phyloP scores from a whole-genome alignment of 83 land plant species.

The Diphasiastrum complanatum region DNA sequence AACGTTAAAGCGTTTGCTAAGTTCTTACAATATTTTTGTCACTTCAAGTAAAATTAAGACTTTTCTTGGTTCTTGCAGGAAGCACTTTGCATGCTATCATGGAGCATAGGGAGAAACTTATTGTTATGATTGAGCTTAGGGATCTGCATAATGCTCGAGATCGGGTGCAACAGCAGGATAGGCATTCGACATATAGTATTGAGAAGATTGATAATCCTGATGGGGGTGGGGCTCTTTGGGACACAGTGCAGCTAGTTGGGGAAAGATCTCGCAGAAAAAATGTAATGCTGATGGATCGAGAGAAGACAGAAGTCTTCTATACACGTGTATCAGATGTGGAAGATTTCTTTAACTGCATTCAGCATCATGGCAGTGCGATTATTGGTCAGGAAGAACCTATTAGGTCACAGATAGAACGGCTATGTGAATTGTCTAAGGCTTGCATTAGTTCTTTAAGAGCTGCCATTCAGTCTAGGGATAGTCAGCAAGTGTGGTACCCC shows the following conservation, averaged over 20 bases:
- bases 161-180: constrained; percentile 21
- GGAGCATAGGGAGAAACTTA: constrained; percentile 98
- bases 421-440: constrained; percentile 68
- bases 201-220: too few species aligned
- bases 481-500: constrained; percentile 86
- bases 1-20: too few species aligned
- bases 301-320: constrained; percentile 92
- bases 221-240: constrained; percentile 79
- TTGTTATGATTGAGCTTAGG: constrained; percentile 66
- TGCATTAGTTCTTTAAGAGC: constrained; percentile 46
- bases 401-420: constrained; percentile 49
- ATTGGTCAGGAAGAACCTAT: constrained; percentile 40
- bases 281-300: constrained; percentile 94
- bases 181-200: too few species aligned
- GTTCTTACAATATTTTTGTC: neutral
- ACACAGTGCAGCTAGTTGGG: constrained; percentile 78
- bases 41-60: neutral
- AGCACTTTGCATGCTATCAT: constrained; percentile 62
- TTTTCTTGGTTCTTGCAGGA: constrained; percentile 41
- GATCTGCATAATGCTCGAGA: constrained; percentile 63
- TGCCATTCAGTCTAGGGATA: constrained; percentile 53
- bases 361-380: constrained; percentile 43
- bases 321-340: constrained; percentile 89
- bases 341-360: constrained; percentile 69
- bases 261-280: constrained; percentile 85